Base-by-base conservation (phyloP, 2,329 filamentous ascomycete species). In the Aspergillus carbonarius region DNA sequence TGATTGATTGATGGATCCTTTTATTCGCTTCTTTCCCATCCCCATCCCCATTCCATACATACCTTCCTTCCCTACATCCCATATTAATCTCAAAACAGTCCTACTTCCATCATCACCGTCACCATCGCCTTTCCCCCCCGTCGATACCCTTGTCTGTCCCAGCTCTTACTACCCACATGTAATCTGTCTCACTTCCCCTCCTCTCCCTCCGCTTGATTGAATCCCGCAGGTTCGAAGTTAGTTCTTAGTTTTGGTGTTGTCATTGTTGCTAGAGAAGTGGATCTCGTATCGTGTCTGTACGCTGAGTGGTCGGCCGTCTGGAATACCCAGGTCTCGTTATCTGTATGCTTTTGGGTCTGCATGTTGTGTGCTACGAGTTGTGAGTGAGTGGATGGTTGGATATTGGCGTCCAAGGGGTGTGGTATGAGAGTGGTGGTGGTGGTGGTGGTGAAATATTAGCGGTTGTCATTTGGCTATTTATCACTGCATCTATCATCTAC, bases 211-310 rank as follows among this genome's bases (percentile, higher is more conserved):
- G 35, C 46, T 60, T 54, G 46, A 67, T 69, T 42, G 48, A 48
- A 68, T 69, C 63, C 69, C 68, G 71, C 72, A 71, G 68, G 71
- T 67, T 67, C 68, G 66, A 73, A 73, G 70, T 55, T 72, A 72
- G 63, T 72, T 60, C 60, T 57, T 57, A 20, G 52, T 46, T 32
- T 48, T 57, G 54, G 57, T 56, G 47, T 48, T 34, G 58, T 32
- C 30, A 37, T 25, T 49, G 47, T 49, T 56, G n/a, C 39, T 17
- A 47, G 59, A 53, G 52, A 35, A 44, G 34, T 54, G 25, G 32
- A 30, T 23, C 42, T 37, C 37, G 40, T 17, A 47, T 56, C 42
- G 34, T 32, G 10, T 55, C 53, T 55, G 25, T 18, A 17, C 25
- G 3, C 42, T 57, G 48, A 48, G 30, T 56, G 44, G 37, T n/a